A percentile compares a stretch with the other conserved stretches of the same genome.
Evolutionary conservation across 768 basidiomycete genomes (phyloP).

Genomic region (Trichaptum fuscoviolaceum): DNA sequence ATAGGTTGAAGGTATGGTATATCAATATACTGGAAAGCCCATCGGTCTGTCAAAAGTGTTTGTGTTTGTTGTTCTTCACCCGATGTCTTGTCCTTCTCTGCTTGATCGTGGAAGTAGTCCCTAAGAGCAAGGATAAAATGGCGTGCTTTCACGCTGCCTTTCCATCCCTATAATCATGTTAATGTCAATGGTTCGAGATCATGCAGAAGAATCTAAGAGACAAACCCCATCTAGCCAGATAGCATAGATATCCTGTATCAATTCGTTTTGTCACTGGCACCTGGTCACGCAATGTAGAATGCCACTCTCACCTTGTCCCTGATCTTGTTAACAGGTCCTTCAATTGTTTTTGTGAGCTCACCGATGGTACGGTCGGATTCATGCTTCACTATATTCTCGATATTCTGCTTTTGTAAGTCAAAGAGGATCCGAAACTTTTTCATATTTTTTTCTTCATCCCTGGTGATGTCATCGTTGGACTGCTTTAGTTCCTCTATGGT

Average conservation of each 20-base stretch:
- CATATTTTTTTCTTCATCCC: too few relatives aligned
- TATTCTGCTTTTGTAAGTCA: too few relatives aligned
- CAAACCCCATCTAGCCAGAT: slow-evolving; percentile 24
- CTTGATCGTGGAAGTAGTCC: slow-evolving; percentile 25
- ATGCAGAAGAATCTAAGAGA: background rate
- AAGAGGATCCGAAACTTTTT: too few relatives aligned
- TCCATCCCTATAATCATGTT: slow-evolving; percentile 22
- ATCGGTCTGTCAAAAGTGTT: slow-evolving; percentile 16
- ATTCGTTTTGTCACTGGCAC: too few relatives aligned
- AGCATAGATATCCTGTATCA: slow-evolving; percentile 17
- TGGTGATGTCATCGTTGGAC: too few relatives aligned
- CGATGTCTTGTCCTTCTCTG: slow-evolving; percentile 7
- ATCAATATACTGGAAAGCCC: slow-evolving; percentile 23
- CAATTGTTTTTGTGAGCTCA: background rate
- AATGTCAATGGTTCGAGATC: background rate
- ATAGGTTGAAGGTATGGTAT: slow-evolving; percentile 19
- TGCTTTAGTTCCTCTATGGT: too few relatives aligned
- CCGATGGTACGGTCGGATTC: too few relatives aligned
- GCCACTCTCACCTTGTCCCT: slow-evolving; percentile 15
- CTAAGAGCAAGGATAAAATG: slow-evolving; percentile 25
- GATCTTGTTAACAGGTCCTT: slow-evolving; percentile 22
- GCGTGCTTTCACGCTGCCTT: slow-evolving; percentile 23
- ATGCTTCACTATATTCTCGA: too few relatives aligned
- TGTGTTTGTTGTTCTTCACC: background rate
- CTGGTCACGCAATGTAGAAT: too few relatives aligned